Percentiles rank a stretch among this genome's conserved stretches.
Conservation (phyloP, 2,329 filamentous ascomycete species). For the Metarhizium guizhouense region DNA sequence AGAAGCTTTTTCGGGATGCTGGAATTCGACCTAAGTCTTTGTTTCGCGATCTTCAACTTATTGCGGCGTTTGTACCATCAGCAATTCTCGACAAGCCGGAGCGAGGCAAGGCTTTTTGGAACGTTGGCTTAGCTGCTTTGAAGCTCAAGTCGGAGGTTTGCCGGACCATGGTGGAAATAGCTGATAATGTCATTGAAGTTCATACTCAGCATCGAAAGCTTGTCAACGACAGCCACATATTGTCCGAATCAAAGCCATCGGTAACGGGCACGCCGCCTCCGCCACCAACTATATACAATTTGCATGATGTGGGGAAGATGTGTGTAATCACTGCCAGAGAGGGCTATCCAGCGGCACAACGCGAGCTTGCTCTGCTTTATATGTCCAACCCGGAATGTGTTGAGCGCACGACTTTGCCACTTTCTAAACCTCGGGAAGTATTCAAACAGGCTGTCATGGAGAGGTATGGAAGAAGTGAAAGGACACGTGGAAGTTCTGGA, state of each 20-base stretch:
- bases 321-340: constrained; percentile 92
- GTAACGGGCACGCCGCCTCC: constrained; percentile 34
- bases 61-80: constrained; percentile 56
- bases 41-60: constrained; percentile 73
- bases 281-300: constrained; percentile 54
- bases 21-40: constrained; percentile 68
- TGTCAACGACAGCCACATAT: constrained; percentile 21
- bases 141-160: constrained; percentile 81
- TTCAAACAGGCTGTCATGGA: constrained; percentile 86
- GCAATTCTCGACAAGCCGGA: constrained; percentile 53
- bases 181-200: constrained; percentile 44
- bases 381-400: constrained; percentile 85
- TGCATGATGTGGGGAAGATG: constrained; percentile 79
- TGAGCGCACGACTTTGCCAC: constrained; percentile 68
- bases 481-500: constrained; percentile 14
- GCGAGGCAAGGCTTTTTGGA: constrained; percentile 75
- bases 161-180: constrained; percentile 62
- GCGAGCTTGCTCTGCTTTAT: constrained; percentile 89
- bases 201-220: constrained; percentile 55
- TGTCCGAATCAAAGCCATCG: constrained; percentile 22
- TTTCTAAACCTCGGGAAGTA: constrained; percentile 77
- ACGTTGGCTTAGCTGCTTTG: constrained; percentile 81
- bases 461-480: constrained; percentile 40
- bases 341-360: constrained; percentile 71
- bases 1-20: constrained; percentile 57